Conservation (phyloP, 164 flowering plant species). For the Stephania japonica region DNA sequence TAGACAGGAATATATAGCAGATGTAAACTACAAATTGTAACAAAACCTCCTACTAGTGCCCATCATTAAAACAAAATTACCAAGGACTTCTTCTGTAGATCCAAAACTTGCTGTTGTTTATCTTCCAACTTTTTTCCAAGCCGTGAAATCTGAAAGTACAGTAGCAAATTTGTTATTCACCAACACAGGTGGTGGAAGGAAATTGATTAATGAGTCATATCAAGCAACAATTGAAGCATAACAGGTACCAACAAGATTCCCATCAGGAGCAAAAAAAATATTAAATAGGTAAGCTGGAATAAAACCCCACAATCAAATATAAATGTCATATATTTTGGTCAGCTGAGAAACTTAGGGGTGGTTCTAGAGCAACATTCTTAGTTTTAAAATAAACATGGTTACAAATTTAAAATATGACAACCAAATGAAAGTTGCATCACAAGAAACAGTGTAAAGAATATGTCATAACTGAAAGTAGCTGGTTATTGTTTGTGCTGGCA, state of each 20-base stretch:
- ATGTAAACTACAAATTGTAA: background rate
- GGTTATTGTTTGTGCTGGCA: background rate
- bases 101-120: conserved; percentile 34
- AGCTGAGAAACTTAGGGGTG: background rate
- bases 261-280: background rate
- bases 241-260: background rate
- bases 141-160: conserved; percentile 42
- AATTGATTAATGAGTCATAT: background rate
- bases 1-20: background rate
- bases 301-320: background rate
- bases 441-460: background rate
- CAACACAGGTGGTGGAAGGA: background rate
- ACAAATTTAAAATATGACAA: background rate
- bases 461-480: background rate
- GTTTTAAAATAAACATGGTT: background rate
- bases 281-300: background rate
- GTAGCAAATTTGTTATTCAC: background rate
- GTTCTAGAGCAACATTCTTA: background rate
- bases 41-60: background rate
- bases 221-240: background rate
- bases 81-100: conserved; percentile 60
- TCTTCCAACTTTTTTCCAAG: conserved; percentile 47
- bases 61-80: conserved; percentile 26
- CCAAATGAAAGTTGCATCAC: background rate
- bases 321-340: background rate